Evolutionary conservation across 75 land plant species (phyloP), one percentile per base, ranked within the genome.

Genomic region (Sequoia sempervirens): DNA sequence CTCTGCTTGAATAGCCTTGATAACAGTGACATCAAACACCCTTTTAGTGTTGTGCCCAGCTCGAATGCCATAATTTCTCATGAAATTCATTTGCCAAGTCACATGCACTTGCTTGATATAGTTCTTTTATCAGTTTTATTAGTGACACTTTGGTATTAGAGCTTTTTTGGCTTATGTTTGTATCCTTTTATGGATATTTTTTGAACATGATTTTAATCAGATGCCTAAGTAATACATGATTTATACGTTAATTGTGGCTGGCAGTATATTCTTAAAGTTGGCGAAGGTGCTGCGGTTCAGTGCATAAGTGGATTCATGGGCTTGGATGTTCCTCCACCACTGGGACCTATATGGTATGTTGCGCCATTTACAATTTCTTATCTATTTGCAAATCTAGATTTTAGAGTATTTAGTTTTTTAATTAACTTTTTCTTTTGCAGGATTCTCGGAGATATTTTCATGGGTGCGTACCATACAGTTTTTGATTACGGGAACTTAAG

Each of bases 401-500:
- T n/a, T 69, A 30, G 36, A 2, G 36, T 30, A n/a, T 2, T 2
- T 6, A 26, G 23, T 45, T 28, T 75, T 18, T 26, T 70, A 37
- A 41, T 83, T 70, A 11, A 36, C 26, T 61, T 69, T 15, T 37
- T 10, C 13, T 34, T 7, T 83, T 86, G 83, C 92, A 93, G 95
- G 95, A 93, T 94, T 85, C 88, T 94, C 50, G 96, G 96, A 70
- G 96, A 94, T 84, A 84, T 89, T 7, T 93, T 94, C 85, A 93
- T 94, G 96, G 95, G 96, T 5, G 92, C 72, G 10, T 94, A 91
- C 70, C 96, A 94, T 72, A 94, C 96, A 12, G 93, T 94, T 32
- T 94, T 94, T 61, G 96, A 94, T 78, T 94, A 70, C 73, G 94
- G 91, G 0, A 88, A 94, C 56, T 82, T 75, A n/a, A 86, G 86